These are phyloP conservation scores for Neurospora sp. DNA, from an alignment of 2,329 filamentous ascomycete species.

Conservation along the genomic window DNA sequence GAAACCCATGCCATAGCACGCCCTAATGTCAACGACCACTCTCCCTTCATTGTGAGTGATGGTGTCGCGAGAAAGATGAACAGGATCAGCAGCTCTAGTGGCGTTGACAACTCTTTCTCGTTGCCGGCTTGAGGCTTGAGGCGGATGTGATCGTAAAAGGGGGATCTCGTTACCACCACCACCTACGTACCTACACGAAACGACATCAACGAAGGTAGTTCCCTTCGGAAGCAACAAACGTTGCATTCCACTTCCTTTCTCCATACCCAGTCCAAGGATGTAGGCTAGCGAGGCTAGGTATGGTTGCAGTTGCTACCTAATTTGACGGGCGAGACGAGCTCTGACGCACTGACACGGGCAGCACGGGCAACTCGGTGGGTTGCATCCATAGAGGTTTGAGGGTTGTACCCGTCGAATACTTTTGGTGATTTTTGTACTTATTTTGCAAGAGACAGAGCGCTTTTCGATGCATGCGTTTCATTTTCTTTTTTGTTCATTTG, in stretches of 20 bases:
- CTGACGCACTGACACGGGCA: neutral
- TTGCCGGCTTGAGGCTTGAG: neutral
- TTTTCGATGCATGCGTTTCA: neutral
- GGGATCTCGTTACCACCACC: neutral
- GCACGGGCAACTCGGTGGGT: neutral
- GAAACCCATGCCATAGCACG: neutral
- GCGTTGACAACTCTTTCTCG: neutral
- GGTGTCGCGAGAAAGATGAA: neutral
- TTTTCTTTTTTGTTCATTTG: neutral
- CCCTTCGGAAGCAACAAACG: neutral
- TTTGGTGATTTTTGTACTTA: neutral
- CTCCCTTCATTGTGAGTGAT: neutral
- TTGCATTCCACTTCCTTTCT: neutral
- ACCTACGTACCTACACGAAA: neutral
- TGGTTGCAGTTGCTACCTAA: neutral
- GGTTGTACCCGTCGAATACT: neutral
- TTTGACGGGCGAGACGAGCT: neutral
- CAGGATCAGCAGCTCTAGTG: neutral
- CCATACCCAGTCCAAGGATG: neutral
- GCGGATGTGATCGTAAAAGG: neutral
- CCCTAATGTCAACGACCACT: too few relatives aligned
- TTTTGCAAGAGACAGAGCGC: neutral
- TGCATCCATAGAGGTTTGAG: neutral
- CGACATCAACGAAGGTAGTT: neutral
- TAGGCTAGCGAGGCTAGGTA: neutral